Conservation (phyloP, 495 filamentous ascomycete species). For the Penicillium arizonense region DNA sequence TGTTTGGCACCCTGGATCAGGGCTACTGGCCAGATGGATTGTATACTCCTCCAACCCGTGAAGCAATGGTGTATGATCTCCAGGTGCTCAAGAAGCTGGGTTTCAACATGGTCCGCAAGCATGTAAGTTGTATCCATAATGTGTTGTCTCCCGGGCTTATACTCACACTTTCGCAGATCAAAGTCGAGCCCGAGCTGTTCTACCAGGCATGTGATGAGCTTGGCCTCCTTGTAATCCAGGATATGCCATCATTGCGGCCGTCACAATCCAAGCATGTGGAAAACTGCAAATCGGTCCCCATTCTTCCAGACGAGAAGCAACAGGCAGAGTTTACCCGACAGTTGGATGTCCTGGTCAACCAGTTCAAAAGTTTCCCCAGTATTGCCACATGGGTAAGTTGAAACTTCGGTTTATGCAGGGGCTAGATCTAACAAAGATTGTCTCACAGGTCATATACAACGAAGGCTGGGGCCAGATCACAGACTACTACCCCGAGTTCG, state of each 20-base stretch:
- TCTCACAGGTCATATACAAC: constrained; percentile 62
- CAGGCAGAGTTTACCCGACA: constrained; percentile 62
- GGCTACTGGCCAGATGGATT: constrained; percentile 71
- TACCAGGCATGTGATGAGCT: constrained; percentile 64
- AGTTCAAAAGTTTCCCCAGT: constrained; percentile 61
- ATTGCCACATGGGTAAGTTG: constrained; percentile 50
- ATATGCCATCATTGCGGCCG: constrained; percentile 61
- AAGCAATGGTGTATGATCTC: constrained; percentile 67
- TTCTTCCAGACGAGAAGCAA: constrained; percentile 43
- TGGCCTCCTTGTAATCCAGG: constrained; percentile 63
- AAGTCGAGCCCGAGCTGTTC: constrained; percentile 64
- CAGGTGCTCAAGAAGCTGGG: constrained; percentile 58
- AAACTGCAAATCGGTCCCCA: constrained; percentile 11
- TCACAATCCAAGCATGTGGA: constrained; percentile 13
- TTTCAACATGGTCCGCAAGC: constrained; percentile 68
- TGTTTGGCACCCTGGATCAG: constrained; percentile 67
- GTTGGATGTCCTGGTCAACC: constrained; percentile 57
- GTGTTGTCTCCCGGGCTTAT: not conserved
- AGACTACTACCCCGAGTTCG: constrained; percentile 50
- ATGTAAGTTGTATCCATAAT: constrained; percentile 47
- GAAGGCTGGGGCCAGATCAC: constrained; percentile 67
- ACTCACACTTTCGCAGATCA: constrained; percentile 48
- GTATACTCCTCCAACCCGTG: constrained; percentile 55
- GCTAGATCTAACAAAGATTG: not conserved
- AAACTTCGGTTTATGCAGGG: not conserved